A percentile compares a stretch with the other conserved stretches of the same genome.
Conservation (phyloP, 192 early-diverging fungal genomes). For the Jimgerdemannia flammicorona region DNA sequence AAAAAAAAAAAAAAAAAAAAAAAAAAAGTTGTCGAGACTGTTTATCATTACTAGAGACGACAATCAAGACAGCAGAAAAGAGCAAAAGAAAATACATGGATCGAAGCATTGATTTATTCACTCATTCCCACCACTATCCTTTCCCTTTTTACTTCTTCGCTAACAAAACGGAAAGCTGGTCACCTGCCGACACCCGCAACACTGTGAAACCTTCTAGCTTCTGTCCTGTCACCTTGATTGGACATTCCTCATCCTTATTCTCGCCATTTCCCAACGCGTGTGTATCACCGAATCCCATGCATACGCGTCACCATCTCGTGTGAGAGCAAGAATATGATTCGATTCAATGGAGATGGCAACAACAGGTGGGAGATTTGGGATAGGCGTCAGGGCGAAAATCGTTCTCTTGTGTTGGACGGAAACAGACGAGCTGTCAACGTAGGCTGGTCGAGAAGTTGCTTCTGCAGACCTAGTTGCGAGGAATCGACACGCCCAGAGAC, state of each 20-base stretch:
- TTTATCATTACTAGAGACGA: too few relatives aligned
- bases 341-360: conserved; percentile 51
- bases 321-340: conserved; percentile 52
- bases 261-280: conserved; percentile 78
- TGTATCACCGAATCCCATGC: conserved; percentile 88
- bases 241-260: conserved; percentile 66
- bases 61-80: too few relatives aligned
- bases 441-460: conserved; percentile 16
- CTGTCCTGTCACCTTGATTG: conserved; percentile 60
- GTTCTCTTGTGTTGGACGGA: conserved; percentile 44
- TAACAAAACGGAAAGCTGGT: conserved; percentile 73
- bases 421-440: conserved; percentile 18
- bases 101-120: too few relatives aligned
- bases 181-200: conserved; percentile 67
- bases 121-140: too few relatives aligned
- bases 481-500: conserved; percentile 85
- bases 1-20: too few relatives aligned
- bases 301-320: conserved; percentile 59
- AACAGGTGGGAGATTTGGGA: conserved; percentile 39
- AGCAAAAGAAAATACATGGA: too few relatives aligned
- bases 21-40: too few relatives aligned
- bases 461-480: conserved; percentile 73
- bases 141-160: too few relatives aligned
- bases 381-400: conserved; percentile 51
- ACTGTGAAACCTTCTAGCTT: conserved; percentile 65